Base-by-base conservation (phyloP, 2,329 filamentous ascomycete species). In the Escovopsis sp. region DNA sequence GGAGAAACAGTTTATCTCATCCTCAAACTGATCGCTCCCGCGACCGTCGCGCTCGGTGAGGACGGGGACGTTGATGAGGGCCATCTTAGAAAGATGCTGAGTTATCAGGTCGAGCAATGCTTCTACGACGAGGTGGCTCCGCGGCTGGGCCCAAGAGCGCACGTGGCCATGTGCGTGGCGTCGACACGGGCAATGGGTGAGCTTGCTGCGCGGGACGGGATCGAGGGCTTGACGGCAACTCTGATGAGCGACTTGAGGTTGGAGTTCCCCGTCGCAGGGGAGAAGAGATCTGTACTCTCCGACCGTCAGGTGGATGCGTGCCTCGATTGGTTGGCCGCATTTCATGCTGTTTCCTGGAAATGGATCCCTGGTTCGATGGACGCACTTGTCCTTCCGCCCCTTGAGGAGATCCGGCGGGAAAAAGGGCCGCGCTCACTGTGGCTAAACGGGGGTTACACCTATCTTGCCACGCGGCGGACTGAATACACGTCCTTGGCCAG, bases 361-460 rank as follows among this genome's bases (percentile, higher is more conserved):
- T 41, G 51, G 7, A 33, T 56, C 1, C 49, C 51, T 0, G 44
- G 48, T 0, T 46, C 48, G 0, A 34, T 59, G 8, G 33, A 51
- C n/a, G 39, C 51, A 0, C 55, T 70, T 9, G 47, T 74, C 0
- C 50, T 65, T 0, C 70, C 75, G 0, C 76, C 75, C 0, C 55
- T 78, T 0, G 57, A 73, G 15, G 73, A 79, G 43, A 48, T 48
- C 0, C 45, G 50, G n/a, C 45, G 56, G 12, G 45, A 48, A 6
- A 28, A 43, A 12, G 36, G 30, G 2, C 35, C 39, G 4, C 42
- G 47, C 1, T 57, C 52, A 5, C 41, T 72, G 2, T 80, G 76
- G 76, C 52, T 75, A 6, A 76, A 79, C 30, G 76, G 76, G 1
- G 76, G 76, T 0, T 81, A 81, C 45, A 79, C 75, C 0, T 80